These are phyloP conservation scores for Casuarina cunninghamiana DNA, from an alignment of 306 rosid species.

Conservation along the genomic window DNA sequence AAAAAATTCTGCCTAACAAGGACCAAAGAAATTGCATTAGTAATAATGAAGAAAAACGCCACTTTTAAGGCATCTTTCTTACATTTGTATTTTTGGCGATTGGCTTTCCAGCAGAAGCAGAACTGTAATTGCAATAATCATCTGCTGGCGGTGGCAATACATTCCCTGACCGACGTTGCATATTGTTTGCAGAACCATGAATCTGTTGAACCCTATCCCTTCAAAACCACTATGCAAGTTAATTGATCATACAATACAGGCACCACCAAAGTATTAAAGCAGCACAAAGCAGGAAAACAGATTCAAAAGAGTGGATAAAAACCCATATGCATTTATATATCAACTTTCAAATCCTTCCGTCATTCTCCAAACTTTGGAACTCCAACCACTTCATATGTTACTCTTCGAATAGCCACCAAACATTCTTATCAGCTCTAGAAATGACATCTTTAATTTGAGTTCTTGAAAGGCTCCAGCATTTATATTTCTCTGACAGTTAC, in stretches of 20 bases:
- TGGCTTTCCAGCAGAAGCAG: conserved; percentile 59
- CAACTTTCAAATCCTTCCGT: background rate
- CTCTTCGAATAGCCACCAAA: background rate
- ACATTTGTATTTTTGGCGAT: conserved; percentile 58
- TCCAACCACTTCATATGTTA: background rate
- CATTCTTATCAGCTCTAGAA: background rate
- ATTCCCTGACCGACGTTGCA: conserved; percentile 76
- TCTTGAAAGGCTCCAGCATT: background rate
- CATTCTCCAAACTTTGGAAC: background rate
- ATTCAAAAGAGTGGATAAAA: background rate
- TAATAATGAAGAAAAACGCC: background rate
- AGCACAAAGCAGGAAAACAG: background rate
- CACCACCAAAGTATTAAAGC: conserved; percentile 21
- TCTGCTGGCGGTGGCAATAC: conserved; percentile 80
- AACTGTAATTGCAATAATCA: conserved; percentile 45
- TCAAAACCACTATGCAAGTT: conserved; percentile 44
- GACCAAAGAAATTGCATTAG: background rate
- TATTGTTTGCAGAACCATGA: conserved; percentile 65
- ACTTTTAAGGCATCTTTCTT: conserved; percentile 28
- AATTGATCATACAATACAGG: conserved; percentile 29
- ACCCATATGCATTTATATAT: background rate
- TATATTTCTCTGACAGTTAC: background rate
- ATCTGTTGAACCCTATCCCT: conserved; percentile 88
- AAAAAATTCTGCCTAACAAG: background rate
- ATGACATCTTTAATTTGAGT: background rate